Percentiles rank a stretch among this genome's conserved stretches.
Conservation (phyloP, 192 early-diverging fungal species). For the Gryganskiella cystojenkinii region DNA sequence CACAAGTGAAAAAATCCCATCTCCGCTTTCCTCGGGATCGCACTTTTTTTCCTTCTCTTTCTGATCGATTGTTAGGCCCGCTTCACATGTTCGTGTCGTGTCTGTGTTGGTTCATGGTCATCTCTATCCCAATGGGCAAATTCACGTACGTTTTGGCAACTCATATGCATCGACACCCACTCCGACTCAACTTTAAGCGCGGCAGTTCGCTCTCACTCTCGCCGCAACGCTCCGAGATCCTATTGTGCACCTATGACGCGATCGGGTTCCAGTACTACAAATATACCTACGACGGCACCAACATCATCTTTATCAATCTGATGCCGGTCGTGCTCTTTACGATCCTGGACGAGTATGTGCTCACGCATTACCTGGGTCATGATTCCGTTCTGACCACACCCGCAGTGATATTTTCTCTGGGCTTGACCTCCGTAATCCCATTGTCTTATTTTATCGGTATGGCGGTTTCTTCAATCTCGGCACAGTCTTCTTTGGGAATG, state of each 20-base stretch:
- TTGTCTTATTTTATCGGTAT: conserved; percentile 97
- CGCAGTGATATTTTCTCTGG: conserved; percentile 72
- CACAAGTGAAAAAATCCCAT: neutral
- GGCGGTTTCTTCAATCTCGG: conserved; percentile 95
- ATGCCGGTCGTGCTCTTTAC: conserved; percentile 86
- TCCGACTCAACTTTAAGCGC: conserved; percentile 79
- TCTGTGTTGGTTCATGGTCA: conserved; percentile 87
- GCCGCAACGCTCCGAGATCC: conserved; percentile 64
- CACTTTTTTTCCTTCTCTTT: conserved; percentile 27
- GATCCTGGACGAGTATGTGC: conserved; percentile 83
- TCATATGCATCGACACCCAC: conserved; percentile 83
- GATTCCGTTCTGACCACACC: conserved; percentile 47
- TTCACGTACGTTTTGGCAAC: conserved; percentile 83
- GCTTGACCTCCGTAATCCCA: conserved; percentile 87
- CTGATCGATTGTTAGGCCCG: conserved; percentile 67
- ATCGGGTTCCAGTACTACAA: conserved; percentile 95
- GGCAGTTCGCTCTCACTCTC: conserved; percentile 50
- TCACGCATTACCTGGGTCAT: conserved; percentile 54
- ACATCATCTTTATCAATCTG: conserved; percentile 96
- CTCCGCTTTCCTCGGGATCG: neutral
- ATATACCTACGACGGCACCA: conserved; percentile 96
- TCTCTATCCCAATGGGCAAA: conserved; percentile 95
- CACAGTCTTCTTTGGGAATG: conserved; percentile 92
- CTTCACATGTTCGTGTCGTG: conserved; percentile 79
- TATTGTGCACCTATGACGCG: conserved; percentile 91